Evolutionary conservation across 768 basidiomycete species (phyloP), one percentile per base, ranked within the genome.

Genomic region (Suillus bovinus): DNA sequence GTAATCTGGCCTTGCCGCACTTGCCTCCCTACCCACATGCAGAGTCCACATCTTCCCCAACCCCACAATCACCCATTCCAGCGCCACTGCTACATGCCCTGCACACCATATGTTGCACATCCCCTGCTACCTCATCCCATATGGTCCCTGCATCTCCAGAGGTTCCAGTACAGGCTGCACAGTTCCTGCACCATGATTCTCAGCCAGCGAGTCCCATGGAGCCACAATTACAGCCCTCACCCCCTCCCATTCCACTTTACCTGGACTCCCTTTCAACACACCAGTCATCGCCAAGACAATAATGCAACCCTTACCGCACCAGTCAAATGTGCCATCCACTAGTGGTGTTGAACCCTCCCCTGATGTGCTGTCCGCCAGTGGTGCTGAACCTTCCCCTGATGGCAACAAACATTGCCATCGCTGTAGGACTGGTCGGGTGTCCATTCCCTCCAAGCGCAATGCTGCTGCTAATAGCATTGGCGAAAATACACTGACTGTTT

Each of bases 91-190:
- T 31, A 6, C 31, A 31, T 31, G 31, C 6, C 6, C 31, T 6
- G 6, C 31, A 31, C n/a, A n/a, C n/a, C n/a, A n/a, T n/a, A n/a
- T n/a, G n/a, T n/a, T n/a, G n/a, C n/a, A n/a, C n/a, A n/a, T n/a
- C n/a, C n/a, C n/a, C n/a, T n/a, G n/a, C n/a, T n/a, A n/a, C n/a
- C n/a, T n/a, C n/a, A n/a, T n/a, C n/a, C n/a, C n/a, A n/a, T n/a
- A 41, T 41, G n/a, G 42, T 44, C 42, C n/a, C 42, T 44, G n/a
- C n/a, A 44, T 44, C 42, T 44, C 42, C 42, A 44, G n/a, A 44
- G n/a, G n/a, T 44, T 44, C 41, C 41, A 42, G 20, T n/a, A 42
- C 20, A 20, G 16, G 38, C 38, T 39, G 38, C 16, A 16, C 38
- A 39, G 38, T 39, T 22, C 44, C 44, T 0, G n/a, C 44, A 22